Conservation (phyloP, 805 yeast genomes). For the Starmerella stellata region DNA sequence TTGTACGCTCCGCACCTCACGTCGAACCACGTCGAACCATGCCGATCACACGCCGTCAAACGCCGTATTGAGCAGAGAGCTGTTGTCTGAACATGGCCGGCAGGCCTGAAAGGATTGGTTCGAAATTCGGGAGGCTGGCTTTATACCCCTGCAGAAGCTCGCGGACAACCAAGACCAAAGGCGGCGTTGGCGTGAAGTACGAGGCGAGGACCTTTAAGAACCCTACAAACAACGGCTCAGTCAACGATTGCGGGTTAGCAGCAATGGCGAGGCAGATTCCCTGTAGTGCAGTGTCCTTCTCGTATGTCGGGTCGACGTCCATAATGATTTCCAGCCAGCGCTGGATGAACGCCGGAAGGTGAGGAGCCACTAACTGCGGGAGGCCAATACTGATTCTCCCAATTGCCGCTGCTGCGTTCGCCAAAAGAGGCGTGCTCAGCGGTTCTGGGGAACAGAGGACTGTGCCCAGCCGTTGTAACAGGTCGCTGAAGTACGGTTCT, state of each 20-base stretch:
- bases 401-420: constrained; percentile 74
- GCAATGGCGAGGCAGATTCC: constrained; percentile 63
- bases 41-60: too few species aligned
- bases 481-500: constrained; percentile 35
- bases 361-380: constrained; percentile 42
- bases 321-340: constrained; percentile 58
- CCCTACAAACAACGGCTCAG: constrained; percentile 24
- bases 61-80: constrained; percentile 11
- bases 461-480: constrained; percentile 40
- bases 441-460: constrained; percentile 41
- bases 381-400: constrained; percentile 62
- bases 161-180: constrained; percentile 18
- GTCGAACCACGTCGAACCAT: too few species aligned
- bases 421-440: constrained; percentile 36
- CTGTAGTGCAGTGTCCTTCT: constrained; percentile 68
- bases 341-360: constrained; percentile 37
- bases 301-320: constrained; percentile 59
- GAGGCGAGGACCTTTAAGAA: constrained; percentile 16
- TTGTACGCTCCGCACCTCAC: too few species aligned
- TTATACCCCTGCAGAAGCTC: constrained; percentile 18
- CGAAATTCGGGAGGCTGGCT: constrained; percentile 15
- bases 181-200: constrained; percentile 21
- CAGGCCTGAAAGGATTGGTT: constrained; percentile 10
- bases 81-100: constrained; percentile 17
- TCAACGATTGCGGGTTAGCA: constrained; percentile 48